phyloP scores from a whole-genome alignment of 2,329 filamentous ascomycete genomes.

The Ascochyta clinopodiicola region DNA sequence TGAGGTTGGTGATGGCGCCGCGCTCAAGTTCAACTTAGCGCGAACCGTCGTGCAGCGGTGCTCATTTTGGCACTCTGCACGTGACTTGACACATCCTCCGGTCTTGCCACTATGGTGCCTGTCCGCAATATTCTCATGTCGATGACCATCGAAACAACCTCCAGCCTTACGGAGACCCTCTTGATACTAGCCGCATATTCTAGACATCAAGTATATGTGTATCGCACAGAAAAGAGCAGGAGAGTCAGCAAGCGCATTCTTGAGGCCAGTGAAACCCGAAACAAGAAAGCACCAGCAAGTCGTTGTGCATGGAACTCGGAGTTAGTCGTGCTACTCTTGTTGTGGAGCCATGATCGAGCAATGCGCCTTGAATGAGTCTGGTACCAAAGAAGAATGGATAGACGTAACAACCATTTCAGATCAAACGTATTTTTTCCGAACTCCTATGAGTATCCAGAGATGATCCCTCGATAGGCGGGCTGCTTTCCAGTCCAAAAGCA shows the following conservation, averaged over 20 bases:
- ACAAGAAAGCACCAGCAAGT: background rate
- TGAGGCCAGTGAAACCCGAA: background rate
- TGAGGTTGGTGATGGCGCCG: conserved; percentile 3
- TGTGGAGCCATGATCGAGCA: no score
- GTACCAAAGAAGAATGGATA: no score
- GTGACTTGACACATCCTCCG: background rate
- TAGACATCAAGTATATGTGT: background rate
- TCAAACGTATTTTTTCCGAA: no score
- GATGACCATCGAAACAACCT: background rate
- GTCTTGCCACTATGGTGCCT: background rate
- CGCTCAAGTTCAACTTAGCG: conserved; percentile 14
- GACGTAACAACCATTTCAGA: no score
- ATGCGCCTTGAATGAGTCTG: no score
- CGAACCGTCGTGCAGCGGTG: background rate
- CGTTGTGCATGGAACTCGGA: no score
- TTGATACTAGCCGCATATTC: background rate
- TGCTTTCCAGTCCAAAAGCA: no score
- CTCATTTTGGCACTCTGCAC: background rate
- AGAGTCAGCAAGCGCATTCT: background rate
- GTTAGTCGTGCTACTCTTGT: no score
- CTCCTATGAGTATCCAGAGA: no score
- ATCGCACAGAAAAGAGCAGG: background rate
- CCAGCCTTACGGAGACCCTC: background rate
- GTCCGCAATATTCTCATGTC: no score
- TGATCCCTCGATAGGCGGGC: no score